These are phyloP conservation scores for Zanthoxylum bungeanum DNA, from an alignment of 345 rosid species.

Conservation along the genomic window DNA sequence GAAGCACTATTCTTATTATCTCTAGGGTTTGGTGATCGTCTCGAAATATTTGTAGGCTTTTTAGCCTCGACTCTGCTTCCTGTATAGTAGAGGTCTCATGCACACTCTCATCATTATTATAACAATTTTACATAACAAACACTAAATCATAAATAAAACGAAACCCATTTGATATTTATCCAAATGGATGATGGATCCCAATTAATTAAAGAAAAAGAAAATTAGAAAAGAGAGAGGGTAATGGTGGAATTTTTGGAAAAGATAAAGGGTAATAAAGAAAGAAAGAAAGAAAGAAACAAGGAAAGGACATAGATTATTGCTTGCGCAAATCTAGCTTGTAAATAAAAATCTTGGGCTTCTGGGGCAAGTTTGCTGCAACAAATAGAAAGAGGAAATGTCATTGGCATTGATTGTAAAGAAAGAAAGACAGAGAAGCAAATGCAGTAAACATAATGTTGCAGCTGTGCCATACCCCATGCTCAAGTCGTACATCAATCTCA, in stretches of 20 bases:
- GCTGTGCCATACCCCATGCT: constrained; percentile 1
- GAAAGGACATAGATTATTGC: constrained; percentile 29
- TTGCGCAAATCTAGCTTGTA: constrained; percentile 35
- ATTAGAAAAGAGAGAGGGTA: background rate
- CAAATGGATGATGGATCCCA: constrained; percentile 10
- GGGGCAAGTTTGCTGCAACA: constrained; percentile 11
- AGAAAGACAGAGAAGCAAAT: background rate
- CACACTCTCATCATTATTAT: no score
- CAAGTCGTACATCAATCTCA: constrained; percentile 7
- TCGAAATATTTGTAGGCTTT: constrained; percentile 27
- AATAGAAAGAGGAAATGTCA: background rate
- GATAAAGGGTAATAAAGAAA: constrained; percentile 5
- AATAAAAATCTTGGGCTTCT: constrained; percentile 18
- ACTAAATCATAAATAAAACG: background rate
- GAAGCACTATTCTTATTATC: constrained; percentile 1
- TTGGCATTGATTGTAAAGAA: background rate
- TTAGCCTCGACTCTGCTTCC: constrained; percentile 34
- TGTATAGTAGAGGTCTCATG: background rate
- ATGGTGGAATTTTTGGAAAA: background rate
- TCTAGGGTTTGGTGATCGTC: constrained; percentile 33
- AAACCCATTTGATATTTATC: background rate
- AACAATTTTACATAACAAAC: background rate
- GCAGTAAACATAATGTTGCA: background rate
- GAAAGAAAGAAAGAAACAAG: constrained; percentile 8
- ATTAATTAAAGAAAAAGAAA: background rate